Conservation (phyloP, 164 flowering plant species). For the Echeveria elegans region DNA sequence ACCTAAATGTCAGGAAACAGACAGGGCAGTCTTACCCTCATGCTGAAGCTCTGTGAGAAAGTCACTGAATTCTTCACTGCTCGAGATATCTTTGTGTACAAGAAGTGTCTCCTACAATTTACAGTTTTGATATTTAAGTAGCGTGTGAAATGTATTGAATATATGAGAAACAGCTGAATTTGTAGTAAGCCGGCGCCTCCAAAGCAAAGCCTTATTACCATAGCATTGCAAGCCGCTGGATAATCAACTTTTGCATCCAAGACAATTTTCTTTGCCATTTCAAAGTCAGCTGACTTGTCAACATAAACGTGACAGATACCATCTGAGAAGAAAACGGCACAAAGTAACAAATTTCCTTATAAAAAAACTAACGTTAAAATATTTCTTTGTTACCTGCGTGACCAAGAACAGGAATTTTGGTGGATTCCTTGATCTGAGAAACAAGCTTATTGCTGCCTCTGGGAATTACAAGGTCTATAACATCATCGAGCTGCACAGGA, state of each 20-base stretch:
- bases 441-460: conserved; percentile 99
- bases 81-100: conserved; percentile 69
- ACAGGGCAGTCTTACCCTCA: conserved; percentile 39
- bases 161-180: neutral
- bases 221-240: conserved; percentile 98
- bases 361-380: neutral
- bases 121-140: neutral
- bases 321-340: conserved; percentile 39
- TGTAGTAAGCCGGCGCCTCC: neutral
- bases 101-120: conserved; percentile 84
- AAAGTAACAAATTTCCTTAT: neutral
- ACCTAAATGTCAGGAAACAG: neutral
- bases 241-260: conserved; percentile 92
- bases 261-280: conserved; percentile 71
- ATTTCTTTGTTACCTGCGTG: conserved; percentile 81
- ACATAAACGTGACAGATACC: conserved; percentile 97
- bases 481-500: conserved; percentile 85
- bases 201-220: conserved; percentile 35
- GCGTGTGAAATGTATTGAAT: neutral
- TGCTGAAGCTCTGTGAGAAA: conserved; percentile 43
- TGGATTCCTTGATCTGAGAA: conserved; percentile 77
- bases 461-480: conserved; percentile 97
- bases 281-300: conserved; percentile 72
- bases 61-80: conserved; percentile 45
- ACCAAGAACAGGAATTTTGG: conserved; percentile 98